phyloP scores from a whole-genome alignment of 257 asterid genomes.

The Ballota nigra region DNA sequence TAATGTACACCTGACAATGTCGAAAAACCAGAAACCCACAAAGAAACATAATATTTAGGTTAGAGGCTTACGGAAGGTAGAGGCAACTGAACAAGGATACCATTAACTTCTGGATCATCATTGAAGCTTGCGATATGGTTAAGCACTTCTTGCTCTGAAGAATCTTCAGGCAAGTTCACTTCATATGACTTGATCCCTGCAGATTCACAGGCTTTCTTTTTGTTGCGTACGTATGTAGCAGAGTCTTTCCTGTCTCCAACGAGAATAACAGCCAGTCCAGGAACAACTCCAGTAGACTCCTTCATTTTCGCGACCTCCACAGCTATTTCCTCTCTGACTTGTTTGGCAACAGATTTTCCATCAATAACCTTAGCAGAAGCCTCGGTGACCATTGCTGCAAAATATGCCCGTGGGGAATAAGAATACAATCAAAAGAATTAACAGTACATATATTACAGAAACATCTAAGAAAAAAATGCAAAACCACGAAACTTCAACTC shows the following conservation, averaged over 20 bases:
- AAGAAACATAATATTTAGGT: neutral
- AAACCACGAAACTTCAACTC: neutral
- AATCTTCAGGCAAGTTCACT: slow-evolving; percentile 68
- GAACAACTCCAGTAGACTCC: slow-evolving; percentile 68
- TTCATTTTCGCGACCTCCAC: slow-evolving; percentile 73
- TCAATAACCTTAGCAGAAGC: slow-evolving; percentile 66
- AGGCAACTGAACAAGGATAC: slow-evolving; percentile 98
- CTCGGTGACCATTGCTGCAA: slow-evolving; percentile 52
- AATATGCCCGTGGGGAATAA: slow-evolving; percentile 9
- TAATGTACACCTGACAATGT: neutral
- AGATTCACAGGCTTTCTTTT: slow-evolving; percentile 83
- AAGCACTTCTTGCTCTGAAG: slow-evolving; percentile 77
- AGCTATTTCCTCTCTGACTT: slow-evolving; percentile 73
- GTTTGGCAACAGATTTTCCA: slow-evolving; percentile 74
- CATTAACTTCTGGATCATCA: slow-evolving; percentile 76
- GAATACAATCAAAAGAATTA: neutral
- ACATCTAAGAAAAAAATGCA: neutral
- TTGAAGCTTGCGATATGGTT: slow-evolving; percentile 61
- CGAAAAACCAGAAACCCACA: neutral
- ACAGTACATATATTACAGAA: neutral
- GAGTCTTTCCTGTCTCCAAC: slow-evolving; percentile 96
- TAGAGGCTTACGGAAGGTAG: slow-evolving; percentile 69
- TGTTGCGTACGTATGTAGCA: slow-evolving; percentile 88
- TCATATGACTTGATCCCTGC: slow-evolving; percentile 82
- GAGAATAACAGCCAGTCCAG: slow-evolving; percentile 91